Evolutionary conservation across 345 rosid species (phyloP).

Genomic region (Hibiscus mutabilis): DNA sequence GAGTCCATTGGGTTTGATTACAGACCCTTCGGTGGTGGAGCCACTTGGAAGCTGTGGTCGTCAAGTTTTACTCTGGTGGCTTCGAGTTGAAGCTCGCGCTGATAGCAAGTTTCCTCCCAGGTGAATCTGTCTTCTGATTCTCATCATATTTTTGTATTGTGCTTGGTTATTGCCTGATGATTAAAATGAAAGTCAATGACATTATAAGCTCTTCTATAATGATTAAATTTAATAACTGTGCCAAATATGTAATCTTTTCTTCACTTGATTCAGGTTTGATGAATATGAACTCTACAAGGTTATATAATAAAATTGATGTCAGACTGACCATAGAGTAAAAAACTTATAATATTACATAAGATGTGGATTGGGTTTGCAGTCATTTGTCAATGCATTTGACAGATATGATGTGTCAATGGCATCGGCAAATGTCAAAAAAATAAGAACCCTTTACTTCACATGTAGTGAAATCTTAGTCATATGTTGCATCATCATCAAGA

Average conservation of each 20-base stretch:
- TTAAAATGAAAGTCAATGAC: not conserved
- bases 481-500: not conserved
- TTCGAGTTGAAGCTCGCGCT: conserved; percentile 96
- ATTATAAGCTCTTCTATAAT: not conserved
- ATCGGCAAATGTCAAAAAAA: not conserved
- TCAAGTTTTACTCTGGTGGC: conserved; percentile 96
- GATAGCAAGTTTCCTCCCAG: conserved; percentile 98
- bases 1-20: conserved; percentile 72
- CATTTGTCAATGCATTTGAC: not conserved
- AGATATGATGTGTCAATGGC: not conserved
- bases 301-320: not conserved
- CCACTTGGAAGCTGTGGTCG: conserved; percentile 95
- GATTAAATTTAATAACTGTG: not conserved
- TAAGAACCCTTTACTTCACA: conserved; percentile 1
- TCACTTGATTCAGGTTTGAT: conserved; percentile 1
- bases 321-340: not conserved
- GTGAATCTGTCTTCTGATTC: conserved; percentile 34
- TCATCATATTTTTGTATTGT: not conserved
- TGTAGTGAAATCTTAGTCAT: not conserved
- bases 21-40: conserved; percentile 67
- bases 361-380: not conserved
- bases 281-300: conserved; percentile 7
- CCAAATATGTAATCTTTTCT: not conserved
- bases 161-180: not conserved
- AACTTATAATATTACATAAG: not conserved